Base-by-base conservation (phyloP, 164 flowering plant species). In the Tetrastigma voinierianum region DNA sequence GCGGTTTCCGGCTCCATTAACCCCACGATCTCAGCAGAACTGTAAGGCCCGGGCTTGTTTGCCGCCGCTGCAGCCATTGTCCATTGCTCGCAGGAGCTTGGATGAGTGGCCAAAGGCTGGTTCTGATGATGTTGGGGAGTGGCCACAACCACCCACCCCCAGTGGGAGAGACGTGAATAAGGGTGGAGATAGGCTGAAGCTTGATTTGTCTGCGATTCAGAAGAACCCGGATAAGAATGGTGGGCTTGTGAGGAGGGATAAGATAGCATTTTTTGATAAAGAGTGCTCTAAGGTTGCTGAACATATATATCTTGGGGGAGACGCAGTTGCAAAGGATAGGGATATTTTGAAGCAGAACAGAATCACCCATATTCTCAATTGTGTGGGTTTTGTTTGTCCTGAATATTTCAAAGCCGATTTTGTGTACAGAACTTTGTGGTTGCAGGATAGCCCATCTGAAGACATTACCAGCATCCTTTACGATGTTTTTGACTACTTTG, bases 91-190 rank as follows among this genome's bases (percentile, higher is more conserved):
- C 5, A 70, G 95, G 57, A 89, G 91, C 71, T 74, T 87, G 24
- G 96, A 90, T 69, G 96, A 90, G 83, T 90, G 98, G 98, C 98
- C 95, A 9, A 85, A 80, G 76, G 91, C 98, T 1, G 83, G 98
- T 9, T 90, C 93, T 1, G 98, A 93, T 81, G 98, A 93, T 76
- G 48, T 93, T 66, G 96, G 95, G 15, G 96, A 93, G 79, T 93
- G 96, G 98, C 88, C 84, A 15, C 86, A 81, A 46, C 91, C 90
- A 1, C 75, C 87, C 1, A 90, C 96, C 1, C 95, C 98, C 0
- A 80, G 93, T 60, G 91, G 93, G 40, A 84, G 67, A 56, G 82
- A 80, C 64, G 45, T 57, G n/a, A 67, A 65, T 40, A 76, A 72
- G 69, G 69, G 61, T 43, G 82, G 84, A 56, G 93, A 89, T 67